Evolutionary conservation across 129 eudicot genomes (phyloP).

Genomic region (Cynara cardunculus): DNA sequence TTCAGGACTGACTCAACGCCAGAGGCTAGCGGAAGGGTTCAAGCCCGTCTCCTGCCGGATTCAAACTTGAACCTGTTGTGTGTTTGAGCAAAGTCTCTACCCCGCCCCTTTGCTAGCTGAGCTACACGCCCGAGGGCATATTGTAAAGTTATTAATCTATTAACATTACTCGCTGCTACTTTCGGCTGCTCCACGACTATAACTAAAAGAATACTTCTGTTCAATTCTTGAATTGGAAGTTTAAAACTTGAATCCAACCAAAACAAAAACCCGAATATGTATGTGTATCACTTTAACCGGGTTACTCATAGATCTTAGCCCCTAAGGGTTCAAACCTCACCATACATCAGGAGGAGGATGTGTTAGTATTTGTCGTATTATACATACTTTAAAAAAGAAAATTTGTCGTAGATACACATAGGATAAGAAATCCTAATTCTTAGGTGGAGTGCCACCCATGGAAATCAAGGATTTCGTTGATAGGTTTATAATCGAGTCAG

Average conservation of each 20-base stretch:
- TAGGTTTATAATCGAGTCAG: conserved; percentile 77
- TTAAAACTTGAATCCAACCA: neutral
- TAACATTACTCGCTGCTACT: neutral
- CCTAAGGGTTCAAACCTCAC: neutral
- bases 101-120: no score
- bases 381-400: neutral
- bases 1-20: no score
- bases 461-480: conserved; percentile 65
- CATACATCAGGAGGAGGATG: neutral
- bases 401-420: neutral
- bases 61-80: no score
- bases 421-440: conserved; percentile 1
- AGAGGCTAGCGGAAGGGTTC: neutral
- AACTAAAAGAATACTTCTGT: neutral
- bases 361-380: neutral
- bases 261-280: neutral
- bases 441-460: conserved; percentile 16
- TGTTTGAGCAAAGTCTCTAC: no score
- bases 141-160: neutral
- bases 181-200: neutral
- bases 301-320: neutral
- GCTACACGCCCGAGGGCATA: no score
- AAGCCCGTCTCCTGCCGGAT: no score
- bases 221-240: neutral
- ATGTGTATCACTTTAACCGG: neutral